Evolutionary conservation across 2,329 filamentous ascomycete genomes (phyloP), one percentile per base, ranked within the genome.

Genomic region (Calonectria pseudoturangicola): DNA sequence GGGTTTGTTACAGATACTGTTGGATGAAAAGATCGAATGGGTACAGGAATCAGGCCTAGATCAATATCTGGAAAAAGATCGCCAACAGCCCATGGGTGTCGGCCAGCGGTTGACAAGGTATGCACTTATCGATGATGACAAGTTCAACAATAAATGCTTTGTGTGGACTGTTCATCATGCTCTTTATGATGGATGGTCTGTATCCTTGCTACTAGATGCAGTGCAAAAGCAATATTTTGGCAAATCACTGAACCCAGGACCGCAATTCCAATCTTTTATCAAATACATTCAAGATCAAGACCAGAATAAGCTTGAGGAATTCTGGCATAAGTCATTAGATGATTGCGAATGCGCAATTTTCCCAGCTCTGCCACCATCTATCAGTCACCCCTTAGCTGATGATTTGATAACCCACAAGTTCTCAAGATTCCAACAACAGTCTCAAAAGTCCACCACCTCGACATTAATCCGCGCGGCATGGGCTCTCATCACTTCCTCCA

Each of bases 151-250:
- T 2, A 48, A n/a, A 2, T 77, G 51, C 15, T 76, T 82, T 16
- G 65, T 80, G 2, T 81, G 77, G 72, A 78, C 78, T 0, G 63
- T 79, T 5, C 80, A 82, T 21, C 81, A 82, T 60, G 75, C 79
- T 2, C 47, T 81, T 4, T 82, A 81, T 18, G 81, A 83, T 66
- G 80, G 81, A 25, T 81, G 78, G 75, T 77, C 79, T 3, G 58
- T 79, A 9, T 41, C 48, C 12, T 60, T 77, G 0, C 66, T 79
- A n/a, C 16, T 77, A 43, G 65, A 76, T 4, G 63, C 56, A 7
- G 58, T 80, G 1, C 16, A 69, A 4, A 39, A 51, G 13, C 68
- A 56, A 2, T 78, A 77, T 27, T 9, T 41, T 1, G 66, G 70
- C 5, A n/a, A 51, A 1, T n/a, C 47, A 8, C 13, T 50, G 27